These are phyloP conservation scores for Synchytrium microbalum DNA, from an alignment of 371 early-diverging fungal species.

Conservation along the genomic window DNA sequence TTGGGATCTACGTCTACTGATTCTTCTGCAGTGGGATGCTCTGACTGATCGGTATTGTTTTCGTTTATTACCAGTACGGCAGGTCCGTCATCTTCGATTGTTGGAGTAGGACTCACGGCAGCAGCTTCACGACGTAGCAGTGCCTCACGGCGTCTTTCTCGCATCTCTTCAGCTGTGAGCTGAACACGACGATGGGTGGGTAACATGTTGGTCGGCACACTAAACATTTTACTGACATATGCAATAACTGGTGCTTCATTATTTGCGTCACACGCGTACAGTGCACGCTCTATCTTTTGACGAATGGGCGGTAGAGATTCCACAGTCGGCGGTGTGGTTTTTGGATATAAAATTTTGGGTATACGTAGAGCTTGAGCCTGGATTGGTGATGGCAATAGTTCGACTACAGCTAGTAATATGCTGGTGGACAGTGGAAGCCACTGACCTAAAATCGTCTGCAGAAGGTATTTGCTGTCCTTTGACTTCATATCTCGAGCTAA, in stretches of 20 bases:
- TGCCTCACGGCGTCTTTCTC: conserved; percentile 59
- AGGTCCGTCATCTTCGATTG: conserved; percentile 22
- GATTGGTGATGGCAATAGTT: conserved; percentile 80
- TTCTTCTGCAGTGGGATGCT: conserved; percentile 3
- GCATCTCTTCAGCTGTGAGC: conserved; percentile 83
- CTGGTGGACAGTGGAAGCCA: conserved; percentile 44
- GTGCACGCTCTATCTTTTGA: conserved; percentile 18
- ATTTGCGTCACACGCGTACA: conserved; percentile 28
- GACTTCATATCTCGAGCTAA: conserved; percentile 78
- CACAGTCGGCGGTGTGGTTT: conserved; percentile 35
- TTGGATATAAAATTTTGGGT: conserved; percentile 67
- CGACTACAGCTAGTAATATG: conserved; percentile 67
- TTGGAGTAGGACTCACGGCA: conserved; percentile 11
- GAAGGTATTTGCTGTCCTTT: conserved; percentile 69
- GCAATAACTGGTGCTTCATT: conserved; percentile 43
- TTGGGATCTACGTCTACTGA: too few relatives aligned
- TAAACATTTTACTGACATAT: conserved; percentile 90
- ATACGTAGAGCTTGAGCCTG: conserved; percentile 74
- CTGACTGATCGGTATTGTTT: background rate
- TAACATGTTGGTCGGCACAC: conserved; percentile 62
- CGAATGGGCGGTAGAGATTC: background rate
- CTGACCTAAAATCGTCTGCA: conserved; percentile 64
- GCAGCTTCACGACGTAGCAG: conserved; percentile 7
- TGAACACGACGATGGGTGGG: conserved; percentile 57
- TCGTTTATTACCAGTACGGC: background rate